Base-by-base conservation (phyloP, 305 asterid species). In the Solanum hybrid region DNA sequence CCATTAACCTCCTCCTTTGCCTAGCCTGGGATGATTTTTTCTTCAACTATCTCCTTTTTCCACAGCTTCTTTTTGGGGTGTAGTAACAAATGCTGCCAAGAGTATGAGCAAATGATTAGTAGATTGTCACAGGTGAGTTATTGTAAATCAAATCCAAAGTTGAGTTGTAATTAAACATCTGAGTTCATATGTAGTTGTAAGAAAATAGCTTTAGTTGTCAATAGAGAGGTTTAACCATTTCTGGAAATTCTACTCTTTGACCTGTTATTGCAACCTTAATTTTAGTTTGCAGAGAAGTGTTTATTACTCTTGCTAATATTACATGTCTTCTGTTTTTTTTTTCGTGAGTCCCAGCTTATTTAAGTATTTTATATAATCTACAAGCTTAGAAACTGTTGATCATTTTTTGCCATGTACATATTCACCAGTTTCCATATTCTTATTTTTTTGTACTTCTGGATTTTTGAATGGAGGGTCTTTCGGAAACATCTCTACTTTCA, bases 1-100 rank as follows among this genome's bases (percentile, higher is more conserved):
- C 87, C 78, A 86, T 79, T 29, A 90, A 91, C 94, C 95, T 94
- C 96, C 97, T 92, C 95, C 95, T 90, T 61, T 39, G 26, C 87
- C 93, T 26, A 40, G 89, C 74, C 78, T 84, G 87, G 90, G 71
- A n/a, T 89, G 83, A 89, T 39, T 90, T 84, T 37, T 78, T 87
- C 79, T 37, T 36, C 35, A 80, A 39, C n/a, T 6, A 39, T 80
- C n/a, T 4, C 86, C 61, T 37, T 80, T 46, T 29, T 84, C 87
- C 42, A 20, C 87, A 84, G 42, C 28, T 84, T 10, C 36, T 40
- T 84, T 51, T 51, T 14, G 28, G 74, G 37, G 37, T 51, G 90
- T 46, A 73, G 83, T 35, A 64, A 57, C 67, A 34, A 75, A 73
- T 90, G 89, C 83, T 34, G 86, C 31, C 31, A 88, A 88, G 35